Evolutionary conservation across 106 monocot genomes (phyloP).

Genomic region (Apostasia shenzhenica): DNA sequence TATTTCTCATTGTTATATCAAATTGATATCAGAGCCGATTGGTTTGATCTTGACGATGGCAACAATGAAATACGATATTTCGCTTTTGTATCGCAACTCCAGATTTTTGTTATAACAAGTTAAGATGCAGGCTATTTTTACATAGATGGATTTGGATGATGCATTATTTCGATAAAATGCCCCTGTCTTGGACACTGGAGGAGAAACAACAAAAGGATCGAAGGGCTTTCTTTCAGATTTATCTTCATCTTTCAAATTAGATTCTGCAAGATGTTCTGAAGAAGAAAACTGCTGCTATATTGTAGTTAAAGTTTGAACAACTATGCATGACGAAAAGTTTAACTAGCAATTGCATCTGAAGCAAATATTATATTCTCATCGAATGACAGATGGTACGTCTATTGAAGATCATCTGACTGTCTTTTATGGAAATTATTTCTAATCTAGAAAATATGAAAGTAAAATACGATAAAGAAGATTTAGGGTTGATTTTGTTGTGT

Average conservation of each 20-base stretch:
- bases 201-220: background rate
- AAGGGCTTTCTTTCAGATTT: background rate
- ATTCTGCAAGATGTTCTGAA: background rate
- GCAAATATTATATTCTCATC: background rate
- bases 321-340: background rate
- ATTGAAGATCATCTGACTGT: background rate
- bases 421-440: background rate
- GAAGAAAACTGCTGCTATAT: background rate
- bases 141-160: background rate
- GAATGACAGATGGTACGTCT: background rate
- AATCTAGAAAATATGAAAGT: background rate
- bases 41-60: background rate
- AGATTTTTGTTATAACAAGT: background rate
- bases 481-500: background rate
- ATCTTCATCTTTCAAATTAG: slow-evolving; percentile 3
- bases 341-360: background rate
- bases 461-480: slow-evolving; percentile 2
- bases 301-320: background rate
- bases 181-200: background rate
- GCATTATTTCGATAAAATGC: background rate
- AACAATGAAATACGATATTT: background rate
- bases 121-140: background rate
- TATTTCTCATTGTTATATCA: no score
- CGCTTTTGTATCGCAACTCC: background rate
- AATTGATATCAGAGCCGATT: no score